These are phyloP conservation scores for Penicillium paneum DNA, from an alignment of 2,329 filamentous ascomycete species.

Conservation along the genomic window DNA sequence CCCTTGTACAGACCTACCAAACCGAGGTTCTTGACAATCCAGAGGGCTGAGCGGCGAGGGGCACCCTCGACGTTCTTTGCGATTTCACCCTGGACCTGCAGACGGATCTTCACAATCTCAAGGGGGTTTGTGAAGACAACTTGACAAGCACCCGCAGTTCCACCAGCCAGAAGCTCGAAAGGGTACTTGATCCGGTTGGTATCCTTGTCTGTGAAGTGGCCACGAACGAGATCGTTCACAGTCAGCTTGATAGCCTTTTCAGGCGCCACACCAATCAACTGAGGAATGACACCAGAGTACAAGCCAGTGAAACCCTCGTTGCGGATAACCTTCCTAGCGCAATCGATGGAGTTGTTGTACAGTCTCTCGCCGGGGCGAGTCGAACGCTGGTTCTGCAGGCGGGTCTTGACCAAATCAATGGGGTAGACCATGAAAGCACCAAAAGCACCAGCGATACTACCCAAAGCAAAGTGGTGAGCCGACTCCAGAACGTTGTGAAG, in stretches of 20 bases:
- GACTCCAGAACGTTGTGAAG: conserved; percentile 69
- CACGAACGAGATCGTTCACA: conserved; percentile 89
- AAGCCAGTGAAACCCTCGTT: conserved; percentile 88
- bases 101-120: conserved; percentile 98
- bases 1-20: conserved; percentile 95
- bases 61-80: conserved; percentile 79
- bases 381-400: conserved; percentile 94
- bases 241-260: conserved; percentile 99
- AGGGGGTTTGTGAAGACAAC: conserved; percentile 98
- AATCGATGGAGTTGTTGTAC: conserved; percentile 97
- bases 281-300: conserved; percentile 91
- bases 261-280: conserved; percentile 95
- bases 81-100: conserved; percentile 95
- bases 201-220: conserved; percentile 68
- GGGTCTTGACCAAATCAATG: conserved; percentile 96
- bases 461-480: conserved; percentile 83
- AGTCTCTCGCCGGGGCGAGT: conserved; percentile 77
- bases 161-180: conserved; percentile 82
- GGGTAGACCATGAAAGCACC: conserved; percentile 99
- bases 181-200: conserved; percentile 67
- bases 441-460: conserved; percentile 88
- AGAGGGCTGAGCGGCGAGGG: conserved; percentile 88
- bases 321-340: conserved; percentile 83
- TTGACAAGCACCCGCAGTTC: conserved; percentile 86
- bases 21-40: conserved; percentile 95